These are phyloP conservation scores for Papilionanthe hybrid DNA, from an alignment of 116 monocot genomes.

Conservation along the genomic window DNA sequence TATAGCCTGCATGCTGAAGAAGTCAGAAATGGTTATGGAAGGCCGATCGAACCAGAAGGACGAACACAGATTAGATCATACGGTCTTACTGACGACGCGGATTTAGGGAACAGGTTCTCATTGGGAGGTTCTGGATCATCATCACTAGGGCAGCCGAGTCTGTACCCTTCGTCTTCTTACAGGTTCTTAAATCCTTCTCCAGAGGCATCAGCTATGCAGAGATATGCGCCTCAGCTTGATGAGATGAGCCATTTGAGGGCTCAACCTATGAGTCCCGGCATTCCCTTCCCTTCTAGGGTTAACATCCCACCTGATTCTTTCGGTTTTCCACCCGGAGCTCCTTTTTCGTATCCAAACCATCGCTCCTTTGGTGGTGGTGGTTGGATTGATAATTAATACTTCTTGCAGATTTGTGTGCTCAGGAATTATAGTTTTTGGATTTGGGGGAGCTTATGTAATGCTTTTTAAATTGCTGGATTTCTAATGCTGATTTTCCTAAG, in stretches of 20 bases:
- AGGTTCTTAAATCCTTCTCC: slow-evolving; percentile 10
- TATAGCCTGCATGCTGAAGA: background rate
- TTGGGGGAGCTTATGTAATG: no score
- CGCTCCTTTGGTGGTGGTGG: slow-evolving; percentile 21
- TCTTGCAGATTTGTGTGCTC: no score
- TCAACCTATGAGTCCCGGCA: background rate
- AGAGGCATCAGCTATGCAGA: slow-evolving; percentile 34
- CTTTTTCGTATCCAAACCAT: slow-evolving; percentile 15
- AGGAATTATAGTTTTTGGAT: no score
- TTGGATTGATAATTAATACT: slow-evolving; percentile 33
- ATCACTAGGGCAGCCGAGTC: background rate
- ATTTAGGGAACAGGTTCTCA: slow-evolving; percentile 19
- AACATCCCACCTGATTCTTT: slow-evolving; percentile 11
- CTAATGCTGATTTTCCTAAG: no score
- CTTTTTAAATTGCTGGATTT: no score
- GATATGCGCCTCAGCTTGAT: slow-evolving; percentile 53
- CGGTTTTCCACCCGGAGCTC: slow-evolving; percentile 20
- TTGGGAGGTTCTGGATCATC: slow-evolving; percentile 11
- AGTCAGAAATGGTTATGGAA: slow-evolving; percentile 1
- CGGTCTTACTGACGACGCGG: background rate
- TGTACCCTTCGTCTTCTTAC: slow-evolving; percentile 8
- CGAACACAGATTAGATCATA: slow-evolving; percentile 3
- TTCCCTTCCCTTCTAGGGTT: slow-evolving; percentile 2
- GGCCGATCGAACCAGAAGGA: background rate
- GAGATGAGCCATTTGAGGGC: slow-evolving; percentile 32